A percentile compares a stretch with the other conserved stretches of the same genome.
phyloP scores from a whole-genome alignment of 208 protist genomes.

The Wallacemonas sp. region DNA sequence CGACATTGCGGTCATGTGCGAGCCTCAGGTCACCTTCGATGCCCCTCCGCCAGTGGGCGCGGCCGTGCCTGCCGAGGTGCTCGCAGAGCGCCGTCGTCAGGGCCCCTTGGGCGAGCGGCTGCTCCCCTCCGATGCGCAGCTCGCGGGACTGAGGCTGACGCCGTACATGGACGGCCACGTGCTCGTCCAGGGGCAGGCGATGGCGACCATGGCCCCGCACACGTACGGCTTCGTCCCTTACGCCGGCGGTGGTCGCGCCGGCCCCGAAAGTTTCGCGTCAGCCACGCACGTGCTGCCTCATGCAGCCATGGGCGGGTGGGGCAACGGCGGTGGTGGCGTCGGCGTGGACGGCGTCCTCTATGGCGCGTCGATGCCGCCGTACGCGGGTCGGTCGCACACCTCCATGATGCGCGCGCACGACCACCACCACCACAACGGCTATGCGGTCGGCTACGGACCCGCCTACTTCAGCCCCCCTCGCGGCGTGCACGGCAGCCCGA shows the following conservation, averaged over 20 bases:
- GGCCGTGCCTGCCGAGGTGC: too few relatives aligned
- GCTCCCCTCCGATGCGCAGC: slow-evolving; percentile 21
- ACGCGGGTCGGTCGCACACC: slow-evolving; percentile 4
- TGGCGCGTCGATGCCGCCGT: background rate
- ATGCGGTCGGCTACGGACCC: background rate
- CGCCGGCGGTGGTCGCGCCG: too few relatives aligned
- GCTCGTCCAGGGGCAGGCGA: too few relatives aligned
- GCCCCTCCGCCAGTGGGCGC: background rate
- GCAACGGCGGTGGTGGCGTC: too few relatives aligned
- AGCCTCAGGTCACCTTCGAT: slow-evolving; percentile 65
- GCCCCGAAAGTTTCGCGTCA: too few relatives aligned
- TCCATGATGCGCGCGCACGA: background rate
- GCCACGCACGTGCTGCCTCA: too few relatives aligned
- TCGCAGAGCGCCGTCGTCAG: slow-evolving; percentile 11
- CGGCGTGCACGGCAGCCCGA: too few relatives aligned
- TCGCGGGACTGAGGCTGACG: slow-evolving; percentile 2
- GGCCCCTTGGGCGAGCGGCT: slow-evolving; percentile 44
- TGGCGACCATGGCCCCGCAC: too few relatives aligned
- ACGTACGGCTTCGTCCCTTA: too few relatives aligned
- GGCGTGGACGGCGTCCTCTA: too few relatives aligned
- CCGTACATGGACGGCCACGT: background rate
- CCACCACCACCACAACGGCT: background rate
- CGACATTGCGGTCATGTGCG: slow-evolving; percentile 55
- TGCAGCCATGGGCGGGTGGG: too few relatives aligned
- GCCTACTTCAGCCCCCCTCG: too few relatives aligned